Evolutionary conservation across 352 stramenopile species (phyloP).

Genomic region (Pythium oligandrum): DNA sequence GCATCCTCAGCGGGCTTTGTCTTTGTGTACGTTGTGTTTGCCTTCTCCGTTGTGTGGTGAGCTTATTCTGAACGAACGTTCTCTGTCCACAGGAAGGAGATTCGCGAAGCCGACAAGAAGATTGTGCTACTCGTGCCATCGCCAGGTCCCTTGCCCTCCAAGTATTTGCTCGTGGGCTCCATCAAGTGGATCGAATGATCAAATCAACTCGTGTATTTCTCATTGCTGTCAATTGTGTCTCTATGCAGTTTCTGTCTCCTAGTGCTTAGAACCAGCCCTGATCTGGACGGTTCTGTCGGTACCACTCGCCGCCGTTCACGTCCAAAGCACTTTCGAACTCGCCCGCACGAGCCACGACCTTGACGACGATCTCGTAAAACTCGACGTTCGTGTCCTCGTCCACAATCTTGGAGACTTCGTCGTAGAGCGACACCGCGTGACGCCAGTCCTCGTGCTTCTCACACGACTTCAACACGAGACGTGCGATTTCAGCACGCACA

Average conservation of each 20-base stretch:
- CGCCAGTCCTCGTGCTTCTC: constrained; percentile 69
- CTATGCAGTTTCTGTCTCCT: not conserved
- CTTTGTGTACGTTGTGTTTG: constrained; percentile 55
- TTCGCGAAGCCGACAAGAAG: constrained; percentile 68
- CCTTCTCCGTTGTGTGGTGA: constrained; percentile 1
- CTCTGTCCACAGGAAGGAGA: constrained; percentile 51
- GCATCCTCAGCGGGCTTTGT: constrained; percentile 73
- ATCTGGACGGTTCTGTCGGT: constrained; percentile 72
- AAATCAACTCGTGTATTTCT: not conserved
- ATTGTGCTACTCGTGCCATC: constrained; percentile 82
- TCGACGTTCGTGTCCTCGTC: constrained; percentile 58
- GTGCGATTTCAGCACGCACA: constrained; percentile 51
- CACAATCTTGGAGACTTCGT: constrained; percentile 52
- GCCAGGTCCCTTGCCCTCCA: constrained; percentile 68
- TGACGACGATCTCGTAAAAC: constrained; percentile 80
- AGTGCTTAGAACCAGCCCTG: constrained; percentile 44
- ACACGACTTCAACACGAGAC: constrained; percentile 48
- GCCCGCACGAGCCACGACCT: constrained; percentile 76
- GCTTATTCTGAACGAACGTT: not conserved
- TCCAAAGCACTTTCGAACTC: constrained; percentile 83
- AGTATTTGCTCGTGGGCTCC: constrained; percentile 72
- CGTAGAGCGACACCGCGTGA: constrained; percentile 67
- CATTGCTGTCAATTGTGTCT: not conserved
- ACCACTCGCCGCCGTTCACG: constrained; percentile 81
- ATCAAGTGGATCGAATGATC: constrained; percentile 84